These are phyloP conservation scores for Calcarisporium arbuscula DNA, from an alignment of 2,329 filamentous ascomycete genomes.

Conservation along the genomic window DNA sequence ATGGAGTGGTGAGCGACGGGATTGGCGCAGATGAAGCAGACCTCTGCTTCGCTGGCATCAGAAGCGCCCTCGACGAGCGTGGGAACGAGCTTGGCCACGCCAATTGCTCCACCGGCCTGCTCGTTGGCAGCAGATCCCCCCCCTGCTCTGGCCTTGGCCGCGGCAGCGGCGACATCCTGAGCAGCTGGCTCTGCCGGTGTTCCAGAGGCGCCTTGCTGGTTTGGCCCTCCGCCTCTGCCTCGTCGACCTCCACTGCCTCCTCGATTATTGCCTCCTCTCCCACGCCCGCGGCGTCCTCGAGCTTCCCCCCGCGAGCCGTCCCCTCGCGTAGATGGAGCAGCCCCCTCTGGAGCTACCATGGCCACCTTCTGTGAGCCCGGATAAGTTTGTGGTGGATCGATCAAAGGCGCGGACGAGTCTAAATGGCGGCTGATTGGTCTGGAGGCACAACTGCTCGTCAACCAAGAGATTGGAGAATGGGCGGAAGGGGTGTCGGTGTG, in stretches of 20 bases:
- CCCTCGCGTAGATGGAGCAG: too few species aligned
- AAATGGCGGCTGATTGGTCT: too few species aligned
- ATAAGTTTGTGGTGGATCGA: too few species aligned
- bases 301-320: too few species aligned
- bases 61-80: constrained; percentile 19
- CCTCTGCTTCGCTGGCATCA: constrained; percentile 48
- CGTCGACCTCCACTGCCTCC: constrained; percentile 27
- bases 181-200: constrained; percentile 22
- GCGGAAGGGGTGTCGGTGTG: too few species aligned
- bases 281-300: constrained; percentile 30
- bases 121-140: neutral
- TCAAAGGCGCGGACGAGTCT: too few species aligned
- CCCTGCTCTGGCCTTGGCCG: constrained; percentile 24
- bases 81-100: constrained; percentile 27
- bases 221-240: constrained; percentile 17
- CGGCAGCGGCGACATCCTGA: constrained; percentile 23
- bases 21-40: constrained; percentile 98
- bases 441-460: too few species aligned
- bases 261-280: constrained; percentile 21
- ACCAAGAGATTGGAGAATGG: too few species aligned
- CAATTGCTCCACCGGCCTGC: constrained; percentile 14
- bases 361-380: too few species aligned
- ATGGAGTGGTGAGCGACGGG: constrained; percentile 81
- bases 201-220: constrained; percentile 9
- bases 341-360: constrained; percentile 14